Evolutionary conservation across 2,329 filamentous ascomycete species (phyloP).

Genomic region (Plectosphaerella sp.): DNA sequence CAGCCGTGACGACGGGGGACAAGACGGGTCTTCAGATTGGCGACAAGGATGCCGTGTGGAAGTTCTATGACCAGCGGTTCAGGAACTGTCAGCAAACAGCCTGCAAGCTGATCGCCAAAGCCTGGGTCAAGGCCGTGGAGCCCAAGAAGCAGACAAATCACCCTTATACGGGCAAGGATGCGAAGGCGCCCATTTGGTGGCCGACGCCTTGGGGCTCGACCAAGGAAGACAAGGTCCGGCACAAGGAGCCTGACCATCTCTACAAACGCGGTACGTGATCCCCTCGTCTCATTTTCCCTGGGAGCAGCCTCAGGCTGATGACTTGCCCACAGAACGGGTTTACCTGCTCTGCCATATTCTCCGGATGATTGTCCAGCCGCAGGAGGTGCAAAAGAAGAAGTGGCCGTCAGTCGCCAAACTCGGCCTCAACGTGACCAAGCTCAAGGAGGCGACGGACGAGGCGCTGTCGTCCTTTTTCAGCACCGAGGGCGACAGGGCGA

Average conservation of each 20-base stretch:
- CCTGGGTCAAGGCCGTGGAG: slow-evolving; percentile 70
- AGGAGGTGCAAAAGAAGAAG: slow-evolving; percentile 36
- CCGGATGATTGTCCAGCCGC: slow-evolving; percentile 50
- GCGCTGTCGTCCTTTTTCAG: slow-evolving; percentile 54
- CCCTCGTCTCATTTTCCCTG: not conserved
- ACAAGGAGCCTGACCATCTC: slow-evolving; percentile 71
- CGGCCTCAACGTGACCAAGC: slow-evolving; percentile 46
- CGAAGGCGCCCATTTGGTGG: slow-evolving; percentile 64
- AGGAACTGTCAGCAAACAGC: slow-evolving; percentile 65
- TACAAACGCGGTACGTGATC: slow-evolving; percentile 55
- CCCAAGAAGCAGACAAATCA: slow-evolving; percentile 74
- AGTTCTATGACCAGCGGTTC: slow-evolving; percentile 58
- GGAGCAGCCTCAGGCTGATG: not conserved
- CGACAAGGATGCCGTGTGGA: slow-evolving; percentile 48
- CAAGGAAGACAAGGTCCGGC: slow-evolving; percentile 52
- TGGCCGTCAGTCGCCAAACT: slow-evolving; percentile 44
- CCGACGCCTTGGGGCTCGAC: slow-evolving; percentile 49
- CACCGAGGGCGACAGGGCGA: slow-evolving; percentile 38
- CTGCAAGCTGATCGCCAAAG: slow-evolving; percentile 69
- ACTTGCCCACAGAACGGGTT: slow-evolving; percentile 46
- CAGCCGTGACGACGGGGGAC: slow-evolving; percentile 28
- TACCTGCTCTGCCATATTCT: slow-evolving; percentile 56
- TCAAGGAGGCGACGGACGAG: slow-evolving; percentile 56
- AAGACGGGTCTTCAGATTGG: slow-evolving; percentile 47
- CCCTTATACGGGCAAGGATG: slow-evolving; percentile 64